Base-by-base conservation (phyloP, 78 protist species). In the Anaeramoeba flamelloides region DNA sequence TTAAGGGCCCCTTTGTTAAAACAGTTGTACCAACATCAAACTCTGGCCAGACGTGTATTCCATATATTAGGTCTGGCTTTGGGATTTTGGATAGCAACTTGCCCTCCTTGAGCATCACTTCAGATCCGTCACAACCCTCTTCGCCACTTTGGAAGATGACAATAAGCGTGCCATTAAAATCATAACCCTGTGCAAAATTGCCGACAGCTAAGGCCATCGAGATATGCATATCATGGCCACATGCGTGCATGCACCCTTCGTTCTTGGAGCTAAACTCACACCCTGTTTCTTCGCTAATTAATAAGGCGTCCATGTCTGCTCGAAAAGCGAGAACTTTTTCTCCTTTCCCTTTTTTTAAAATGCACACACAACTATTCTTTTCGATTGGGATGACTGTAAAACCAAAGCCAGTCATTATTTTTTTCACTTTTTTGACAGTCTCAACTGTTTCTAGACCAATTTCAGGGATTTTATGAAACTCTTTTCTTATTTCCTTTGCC, bases 211-310 rank as follows among this genome's bases (percentile, higher is more conserved):
- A 22, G 38, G 38, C 36, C 26, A 82, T 82, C 26, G 81, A 74
- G 74, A 78, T 79, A 32, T 82, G 85, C 0, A 69, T 81, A 40
- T 83, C 85, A 75, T 83, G 85, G 2, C 85, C 85, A 40, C 85
- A 83, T 2, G 80, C 81, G 80, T 83, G 85, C 85, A 41, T 41
- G 75, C 40, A 38, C 2, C 82, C 82, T 1, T 4, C 82, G 2
- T 22, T 77, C 22, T 41, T 36, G 3, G 82, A 77, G 65, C 36
- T 33, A 32, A 41, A 78, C 39, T n/a, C 41, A n/a, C 33, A 2
- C 39, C 17, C 80, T n/a, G 74, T 40, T 30, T 41, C 76, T 75
- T 83, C 85, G 2, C 31, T 80, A 30, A 83, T 12, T 38, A 81
- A 81, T 1, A 83, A 0, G 1, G 80, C 85, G 39, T 83, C 85